Base-by-base conservation (phyloP, 257 asterid genomes). In the Mitragyna speciosa region DNA sequence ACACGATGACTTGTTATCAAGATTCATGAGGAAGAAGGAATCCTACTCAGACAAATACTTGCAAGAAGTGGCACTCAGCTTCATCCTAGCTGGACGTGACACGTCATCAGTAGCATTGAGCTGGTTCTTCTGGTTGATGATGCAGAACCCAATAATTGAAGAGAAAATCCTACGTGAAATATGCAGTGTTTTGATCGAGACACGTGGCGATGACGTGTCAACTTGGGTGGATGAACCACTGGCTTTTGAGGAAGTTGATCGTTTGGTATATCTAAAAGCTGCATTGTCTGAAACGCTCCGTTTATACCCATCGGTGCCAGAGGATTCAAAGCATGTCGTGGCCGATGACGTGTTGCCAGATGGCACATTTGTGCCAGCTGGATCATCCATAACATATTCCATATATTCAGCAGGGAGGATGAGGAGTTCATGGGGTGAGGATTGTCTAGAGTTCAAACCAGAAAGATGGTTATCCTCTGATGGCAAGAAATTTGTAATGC, bases 31-130 rank as follows among this genome's bases (percentile, higher is more conserved):
- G 90, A 94, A 92, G 39, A 91, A 91, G 7, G 97, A 94, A 65
- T 86, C 96, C 10, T 90, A 92, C 82, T 78, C 96, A 0, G 96
- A 94, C 78, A 84, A 90, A 31, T 91, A 88, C 82, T 49, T 93
- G 79, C 95, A 91, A 70, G 90, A 91, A 76, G 97, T 94, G 88
- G 98, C 98, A 7, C 97, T 94, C 74, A 94, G 90, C 70, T 94
- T 94, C 91, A 91, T 94, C 89, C 91, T 94, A 83, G 98, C 98
- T 36, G 98, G 98, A 64, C 89, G 98, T 0, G 98, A 94, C 91
- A 94, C 98, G 54, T 94, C 98, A 39, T 92, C 98, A 0, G 98
- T 87, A 0, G 98, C 98, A 2, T 85, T 94, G 63, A 90, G 97
- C 86, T 94, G 98, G 98, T 94, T 92, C 89, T 94, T 94, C 86